phyloP scores from a whole-genome alignment of 1,139 yeast genomes.

The Lodderomyces jiufengensis region DNA sequence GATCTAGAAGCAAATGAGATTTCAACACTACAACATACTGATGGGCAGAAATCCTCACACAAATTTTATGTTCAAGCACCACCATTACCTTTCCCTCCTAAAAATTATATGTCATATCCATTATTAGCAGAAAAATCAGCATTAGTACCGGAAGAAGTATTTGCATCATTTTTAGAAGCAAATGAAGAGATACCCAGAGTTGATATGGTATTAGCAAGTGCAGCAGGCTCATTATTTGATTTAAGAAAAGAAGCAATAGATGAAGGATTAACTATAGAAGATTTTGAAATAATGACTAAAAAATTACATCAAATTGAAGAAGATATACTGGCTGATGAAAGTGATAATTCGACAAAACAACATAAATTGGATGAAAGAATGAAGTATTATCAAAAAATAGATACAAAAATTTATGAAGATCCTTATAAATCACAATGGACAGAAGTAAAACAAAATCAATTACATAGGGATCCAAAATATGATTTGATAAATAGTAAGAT shows the following conservation, averaged over 20 bases:
- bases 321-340: neutral
- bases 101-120: constrained; percentile 49
- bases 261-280: constrained; percentile 29
- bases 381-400: constrained; percentile 11
- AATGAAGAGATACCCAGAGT: constrained; percentile 36
- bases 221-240: constrained; percentile 45
- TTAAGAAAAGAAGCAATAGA: constrained; percentile 31
- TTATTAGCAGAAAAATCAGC: constrained; percentile 34
- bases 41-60: too few species aligned
- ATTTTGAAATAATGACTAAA: constrained; percentile 8
- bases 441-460: neutral
- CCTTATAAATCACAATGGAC: constrained; percentile 5
- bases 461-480: constrained; percentile 5
- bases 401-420: constrained; percentile 11
- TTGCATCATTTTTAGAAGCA: constrained; percentile 36
- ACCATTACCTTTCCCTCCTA: constrained; percentile 48
- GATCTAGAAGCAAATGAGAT: too few species aligned
- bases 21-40: too few species aligned
- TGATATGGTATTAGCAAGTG: constrained; percentile 50
- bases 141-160: constrained; percentile 37
- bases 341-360: neutral
- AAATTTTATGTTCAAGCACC: constrained; percentile 27
- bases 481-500: constrained; percentile 7
- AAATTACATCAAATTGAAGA: constrained; percentile 2
- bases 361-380: constrained; percentile 3